Conservation (phyloP, 805 yeast genomes). For the Cyberlindnera suaveolens region DNA sequence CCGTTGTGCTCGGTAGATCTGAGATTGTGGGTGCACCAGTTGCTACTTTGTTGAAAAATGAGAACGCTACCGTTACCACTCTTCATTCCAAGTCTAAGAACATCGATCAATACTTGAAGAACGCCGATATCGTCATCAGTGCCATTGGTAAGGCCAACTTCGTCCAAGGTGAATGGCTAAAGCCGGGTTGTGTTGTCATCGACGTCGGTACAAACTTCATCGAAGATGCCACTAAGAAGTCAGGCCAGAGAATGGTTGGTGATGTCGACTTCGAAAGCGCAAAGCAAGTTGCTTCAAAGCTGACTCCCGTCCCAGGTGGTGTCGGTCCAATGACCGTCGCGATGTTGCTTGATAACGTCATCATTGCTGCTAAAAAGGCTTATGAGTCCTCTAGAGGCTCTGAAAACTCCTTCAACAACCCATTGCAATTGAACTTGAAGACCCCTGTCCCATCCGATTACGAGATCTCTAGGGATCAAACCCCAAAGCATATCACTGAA, state of each 20-base stretch:
- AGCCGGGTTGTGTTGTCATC: conserved; percentile 76
- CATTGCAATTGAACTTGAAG: conserved; percentile 47
- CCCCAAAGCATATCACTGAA: conserved; percentile 71
- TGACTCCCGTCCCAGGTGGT: conserved; percentile 98
- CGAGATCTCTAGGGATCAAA: conserved; percentile 82
- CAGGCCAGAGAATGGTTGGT: conserved; percentile 85
- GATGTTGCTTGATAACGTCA: conserved; percentile 82
- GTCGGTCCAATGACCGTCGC: conserved; percentile 99
- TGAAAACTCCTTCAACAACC: conserved; percentile 43
- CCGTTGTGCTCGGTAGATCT: conserved; percentile 90
- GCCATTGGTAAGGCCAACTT: conserved; percentile 86
- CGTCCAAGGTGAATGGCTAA: conserved; percentile 84
- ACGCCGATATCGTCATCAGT: conserved; percentile 85
- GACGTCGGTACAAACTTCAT: conserved; percentile 95
- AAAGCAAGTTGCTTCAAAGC: conserved; percentile 50
- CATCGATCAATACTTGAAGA: conserved; percentile 48
- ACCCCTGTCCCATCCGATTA: conserved; percentile 87
- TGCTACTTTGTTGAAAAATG: conserved; percentile 74
- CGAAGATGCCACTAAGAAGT: conserved; percentile 65
- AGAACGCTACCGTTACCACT: conserved; percentile 75
- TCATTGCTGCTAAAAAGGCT: conserved; percentile 67
- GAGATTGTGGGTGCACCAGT: conserved; percentile 97
- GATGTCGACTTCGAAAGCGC: conserved; percentile 84
- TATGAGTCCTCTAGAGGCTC: conserved; percentile 32
- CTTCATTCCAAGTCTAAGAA: conserved; percentile 71